Evolutionary conservation across 257 asterid species (phyloP), one percentile per base, ranked within the genome.

Genomic region (Galeopsis tetrahit): DNA sequence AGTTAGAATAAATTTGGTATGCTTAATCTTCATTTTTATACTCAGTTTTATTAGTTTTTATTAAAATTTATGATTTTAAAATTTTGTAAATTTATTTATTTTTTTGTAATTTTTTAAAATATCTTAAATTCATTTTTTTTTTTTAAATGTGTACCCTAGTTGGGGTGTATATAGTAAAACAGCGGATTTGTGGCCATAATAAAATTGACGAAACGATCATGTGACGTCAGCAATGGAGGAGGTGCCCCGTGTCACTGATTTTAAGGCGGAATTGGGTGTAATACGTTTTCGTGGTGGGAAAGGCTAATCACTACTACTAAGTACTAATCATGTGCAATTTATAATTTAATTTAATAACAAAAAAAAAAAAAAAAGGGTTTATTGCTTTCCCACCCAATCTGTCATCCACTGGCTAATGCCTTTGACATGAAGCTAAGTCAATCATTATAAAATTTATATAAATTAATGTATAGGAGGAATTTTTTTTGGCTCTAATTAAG

Each of bases 211-310:
- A 52, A 2, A 21, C 28, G 28, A 32, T 52, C 59, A 52, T 52
- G 4, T 14, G 10, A 21, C 36, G 7, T 53, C 10, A 53, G 34
- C 33, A 7, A 17, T 14, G 34, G 34, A 8, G 21, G 42, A 58
- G 42, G 1, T 4, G 64, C 14, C 35, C 28, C 35, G 7, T 11
- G 17, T 46, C 53, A 6, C 69, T 65, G 28, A 59, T 78, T 31
- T 63, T 64, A 58, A 40, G 53, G 73, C 80, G 64, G 77, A 69
- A 42, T 63, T 65, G 46, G 76, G 14, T 46, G 10, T 43, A n/a
- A 7, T 4, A 10, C 67, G 46, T 43, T 40, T 57, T 51, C 13
- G 34, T 57, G 63, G 69, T 36, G 11, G 49, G 51, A 33, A 43
- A 42, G 68, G 13, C 33, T 21, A 52, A 68, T 21, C 28, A 21